phyloP scores from a whole-genome alignment of 2,329 filamentous ascomycete species.

The Nemania sp. region DNA sequence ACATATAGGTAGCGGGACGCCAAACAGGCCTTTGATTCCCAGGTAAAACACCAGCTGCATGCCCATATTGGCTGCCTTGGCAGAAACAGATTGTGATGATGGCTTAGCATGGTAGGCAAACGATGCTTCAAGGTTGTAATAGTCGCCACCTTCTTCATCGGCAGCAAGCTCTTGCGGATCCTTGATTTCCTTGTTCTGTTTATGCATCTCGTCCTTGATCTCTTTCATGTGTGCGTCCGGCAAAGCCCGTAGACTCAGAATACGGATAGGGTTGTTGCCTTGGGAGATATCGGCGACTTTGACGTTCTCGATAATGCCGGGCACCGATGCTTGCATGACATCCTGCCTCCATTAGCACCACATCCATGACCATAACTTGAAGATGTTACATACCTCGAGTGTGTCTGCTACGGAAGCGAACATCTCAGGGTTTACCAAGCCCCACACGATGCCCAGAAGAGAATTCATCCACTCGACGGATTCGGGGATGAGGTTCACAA shows the following conservation, averaged over 20 bases:
- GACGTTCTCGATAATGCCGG: slow-evolving; percentile 89
- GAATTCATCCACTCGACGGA: slow-evolving; percentile 97
- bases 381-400: slow-evolving; percentile 55
- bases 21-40: slow-evolving; percentile 85
- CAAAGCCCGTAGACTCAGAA: slow-evolving; percentile 83
- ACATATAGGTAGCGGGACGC: slow-evolving; percentile 83
- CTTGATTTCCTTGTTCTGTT: slow-evolving; percentile 77
- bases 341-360: slow-evolving; percentile 53
- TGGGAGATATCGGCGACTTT: slow-evolving; percentile 94
- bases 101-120: slow-evolving; percentile 91
- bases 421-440: slow-evolving; percentile 92
- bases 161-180: slow-evolving; percentile 86
- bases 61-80: slow-evolving; percentile 92
- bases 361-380: neutral
- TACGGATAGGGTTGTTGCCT: slow-evolving; percentile 85
- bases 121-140: slow-evolving; percentile 89
- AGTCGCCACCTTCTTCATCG: slow-evolving; percentile 86
- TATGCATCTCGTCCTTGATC: slow-evolving; percentile 78
- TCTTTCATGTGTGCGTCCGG: slow-evolving; percentile 81
- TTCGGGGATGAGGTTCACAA: slow-evolving; percentile 86
- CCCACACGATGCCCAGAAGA: slow-evolving; percentile 81
- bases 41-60: slow-evolving; percentile 96
- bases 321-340: slow-evolving; percentile 95
- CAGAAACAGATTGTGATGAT: slow-evolving; percentile 67
- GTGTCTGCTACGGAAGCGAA: slow-evolving; percentile 91